These are phyloP conservation scores for Jaapia argillacea DNA, from an alignment of 768 basidiomycete genomes.

Conservation along the genomic window DNA sequence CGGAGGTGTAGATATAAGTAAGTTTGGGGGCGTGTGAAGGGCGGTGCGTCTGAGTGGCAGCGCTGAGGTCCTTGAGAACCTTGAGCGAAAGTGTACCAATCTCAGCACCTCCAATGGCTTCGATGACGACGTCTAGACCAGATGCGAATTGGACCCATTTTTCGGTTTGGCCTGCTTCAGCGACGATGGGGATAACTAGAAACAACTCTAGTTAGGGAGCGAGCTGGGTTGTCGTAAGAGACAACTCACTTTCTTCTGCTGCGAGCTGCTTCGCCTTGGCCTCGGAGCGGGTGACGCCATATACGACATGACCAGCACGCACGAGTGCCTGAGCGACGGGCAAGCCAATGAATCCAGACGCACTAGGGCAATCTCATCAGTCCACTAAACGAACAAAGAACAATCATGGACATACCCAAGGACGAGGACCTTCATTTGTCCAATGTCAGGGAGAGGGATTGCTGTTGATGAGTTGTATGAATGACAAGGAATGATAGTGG, in stretches of 20 bases:
- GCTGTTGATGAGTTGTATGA: too few relatives aligned
- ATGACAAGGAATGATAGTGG: too few relatives aligned
- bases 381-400: not conserved
- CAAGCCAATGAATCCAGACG: constrained; percentile 33
- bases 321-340: constrained; percentile 33
- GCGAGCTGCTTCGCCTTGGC: constrained; percentile 23
- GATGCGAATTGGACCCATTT: constrained; percentile 18
- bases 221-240: not conserved
- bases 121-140: constrained; percentile 25
- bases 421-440: constrained; percentile 20
- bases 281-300: constrained; percentile 30
- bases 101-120: constrained; percentile 18
- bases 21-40: constrained; percentile 27
- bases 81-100: constrained; percentile 11
- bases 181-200: constrained; percentile 30
- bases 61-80: constrained; percentile 16
- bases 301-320: constrained; percentile 35
- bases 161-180: constrained; percentile 13
- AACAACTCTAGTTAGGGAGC: too few relatives aligned
- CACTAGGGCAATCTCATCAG: constrained; percentile 17
- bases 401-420: constrained; percentile 15
- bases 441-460: too few relatives aligned
- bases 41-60: constrained; percentile 13
- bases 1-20: constrained; percentile 35
- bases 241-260: constrained; percentile 30